Evolutionary conservation across 257 asterid genomes (phyloP).

Genomic region (Plantago elongata): DNA sequence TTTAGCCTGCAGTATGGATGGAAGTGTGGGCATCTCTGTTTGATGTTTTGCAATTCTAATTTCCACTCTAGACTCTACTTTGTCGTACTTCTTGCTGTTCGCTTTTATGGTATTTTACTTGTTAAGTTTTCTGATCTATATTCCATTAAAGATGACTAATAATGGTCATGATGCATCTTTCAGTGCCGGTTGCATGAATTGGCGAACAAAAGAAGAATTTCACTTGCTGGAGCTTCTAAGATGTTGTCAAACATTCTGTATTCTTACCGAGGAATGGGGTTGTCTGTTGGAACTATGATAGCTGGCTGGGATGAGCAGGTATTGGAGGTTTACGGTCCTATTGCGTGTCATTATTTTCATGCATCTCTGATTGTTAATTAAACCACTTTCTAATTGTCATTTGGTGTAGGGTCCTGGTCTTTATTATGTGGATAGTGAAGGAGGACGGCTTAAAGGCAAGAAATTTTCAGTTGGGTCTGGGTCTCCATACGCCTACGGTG

Average conservation of each 20-base stretch:
- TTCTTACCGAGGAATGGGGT: slow-evolving; percentile 92
- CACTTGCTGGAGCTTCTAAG: slow-evolving; percentile 91
- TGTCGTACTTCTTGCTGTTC: neutral
- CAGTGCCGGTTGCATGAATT: slow-evolving; percentile 94
- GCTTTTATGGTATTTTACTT: neutral
- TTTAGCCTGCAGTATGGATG: neutral
- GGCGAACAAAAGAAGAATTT: slow-evolving; percentile 92
- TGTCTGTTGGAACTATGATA: slow-evolving; percentile 92
- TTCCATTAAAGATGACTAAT: slow-evolving; percentile 2
- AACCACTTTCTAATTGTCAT: neutral
- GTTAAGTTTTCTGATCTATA: neutral
- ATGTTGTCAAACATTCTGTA: slow-evolving; percentile 79
- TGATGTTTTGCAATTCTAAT: neutral
- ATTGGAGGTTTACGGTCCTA: slow-evolving; percentile 11
- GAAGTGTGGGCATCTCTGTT: slow-evolving; percentile 9
- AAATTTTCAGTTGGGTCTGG: slow-evolving; percentile 98
- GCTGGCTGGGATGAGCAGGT: slow-evolving; percentile 99
- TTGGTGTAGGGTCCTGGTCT: slow-evolving; percentile 82
- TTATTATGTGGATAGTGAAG: slow-evolving; percentile 92
- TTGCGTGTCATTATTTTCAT: neutral
- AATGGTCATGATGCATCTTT: slow-evolving; percentile 20
- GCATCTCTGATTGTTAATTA: neutral
- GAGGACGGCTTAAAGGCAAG: slow-evolving; percentile 91
- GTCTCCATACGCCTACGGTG: slow-evolving; percentile 93
- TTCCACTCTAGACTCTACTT: neutral